A percentile compares a stretch with the other conserved stretches of the same genome.
Conservation (phyloP, 2,329 filamentous ascomycete genomes). For the Paracorniculantispora psalliotae region DNA sequence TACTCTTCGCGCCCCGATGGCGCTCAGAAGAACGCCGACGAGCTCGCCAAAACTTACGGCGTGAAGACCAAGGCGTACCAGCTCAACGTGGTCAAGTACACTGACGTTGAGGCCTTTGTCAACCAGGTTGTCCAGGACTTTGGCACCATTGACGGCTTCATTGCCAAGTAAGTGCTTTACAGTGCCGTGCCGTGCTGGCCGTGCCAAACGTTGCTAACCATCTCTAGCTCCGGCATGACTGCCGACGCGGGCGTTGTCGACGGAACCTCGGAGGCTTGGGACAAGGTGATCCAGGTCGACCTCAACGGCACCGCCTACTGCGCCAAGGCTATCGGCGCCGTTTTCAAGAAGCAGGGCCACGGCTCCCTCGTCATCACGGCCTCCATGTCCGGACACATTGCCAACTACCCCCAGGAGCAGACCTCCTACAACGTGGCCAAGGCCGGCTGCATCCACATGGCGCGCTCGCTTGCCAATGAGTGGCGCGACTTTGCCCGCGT, state of each 20-base stretch:
- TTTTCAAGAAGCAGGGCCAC: constrained; percentile 59
- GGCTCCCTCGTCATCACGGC: constrained; percentile 66
- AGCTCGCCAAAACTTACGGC: constrained; percentile 61
- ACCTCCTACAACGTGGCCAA: constrained; percentile 63
- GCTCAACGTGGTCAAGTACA: constrained; percentile 51
- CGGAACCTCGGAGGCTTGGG: constrained; percentile 62
- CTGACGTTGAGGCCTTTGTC: constrained; percentile 48
- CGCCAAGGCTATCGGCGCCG: constrained; percentile 57
- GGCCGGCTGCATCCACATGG: constrained; percentile 47
- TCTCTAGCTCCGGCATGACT: constrained; percentile 56
- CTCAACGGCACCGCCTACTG: constrained; percentile 65
- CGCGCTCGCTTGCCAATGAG: constrained; percentile 52
- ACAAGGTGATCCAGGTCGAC: constrained; percentile 57
- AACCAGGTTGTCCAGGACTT: constrained; percentile 67
- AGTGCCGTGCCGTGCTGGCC: background rate
- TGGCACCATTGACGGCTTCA: constrained; percentile 67
- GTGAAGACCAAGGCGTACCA: constrained; percentile 61
- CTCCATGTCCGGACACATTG: constrained; percentile 66
- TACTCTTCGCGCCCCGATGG: constrained; percentile 66
- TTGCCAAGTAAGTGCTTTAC: constrained; percentile 59
- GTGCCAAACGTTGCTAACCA: background rate
- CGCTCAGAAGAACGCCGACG: constrained; percentile 59
- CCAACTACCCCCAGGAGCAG: constrained; percentile 65
- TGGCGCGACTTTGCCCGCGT: constrained; percentile 64
- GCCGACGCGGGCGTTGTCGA: constrained; percentile 65